Base-by-base conservation (phyloP, 116 monocot species). In the Trichopus zeylanicus region DNA sequence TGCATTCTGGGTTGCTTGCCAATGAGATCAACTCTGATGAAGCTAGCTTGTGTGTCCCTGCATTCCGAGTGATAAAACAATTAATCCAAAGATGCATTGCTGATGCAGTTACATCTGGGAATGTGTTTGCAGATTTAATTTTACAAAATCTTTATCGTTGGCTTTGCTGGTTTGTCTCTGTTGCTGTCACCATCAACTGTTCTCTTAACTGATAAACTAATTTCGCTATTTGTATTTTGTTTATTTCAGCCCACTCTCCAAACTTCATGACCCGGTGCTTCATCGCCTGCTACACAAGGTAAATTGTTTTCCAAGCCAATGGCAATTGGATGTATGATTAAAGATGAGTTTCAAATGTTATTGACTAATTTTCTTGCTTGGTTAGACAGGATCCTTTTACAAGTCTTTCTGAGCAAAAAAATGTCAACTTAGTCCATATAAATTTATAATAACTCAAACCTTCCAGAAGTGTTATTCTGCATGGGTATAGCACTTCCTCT, bases 241-340 rank as follows among this genome's bases (percentile, higher is more conserved):
- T 5, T 31, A 53, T 78, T 62, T 60, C 86, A 95, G 94, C 66
- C 90, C 94, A 22, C 33, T 63, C 23, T 89, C 94, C 38, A 86
- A 89, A 74, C 90, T 95, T 65, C 94, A 95, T 78, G 89, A 95
- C 57, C 94, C 94, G 57, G 76, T 86, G 51, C 83, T 95, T 67
- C 94, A 95, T 75, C 86, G 79, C 39, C 71, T 83, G 63, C 78
- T 95, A 13, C 83, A 95, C 64, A 89, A 89, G 83, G 94, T 95
- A 73, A 64, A 61, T 4, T 38, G 3, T 34, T 57, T 34, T 57
- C 22, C 19, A 5, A 49, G 19, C 22, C 23, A 24, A 5, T 49
- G 20, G 42, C 42, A n/a, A n/a, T n/a, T n/a, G n/a, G n/a, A n/a
- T n/a, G n/a, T n/a, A n/a, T n/a, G n/a, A n/a, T n/a, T n/a, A n/a